Evolutionary conservation across 2,329 filamentous ascomycete species (phyloP), one percentile per base, ranked within the genome.

Genomic region (Mycosphaerelloides madeirae): DNA sequence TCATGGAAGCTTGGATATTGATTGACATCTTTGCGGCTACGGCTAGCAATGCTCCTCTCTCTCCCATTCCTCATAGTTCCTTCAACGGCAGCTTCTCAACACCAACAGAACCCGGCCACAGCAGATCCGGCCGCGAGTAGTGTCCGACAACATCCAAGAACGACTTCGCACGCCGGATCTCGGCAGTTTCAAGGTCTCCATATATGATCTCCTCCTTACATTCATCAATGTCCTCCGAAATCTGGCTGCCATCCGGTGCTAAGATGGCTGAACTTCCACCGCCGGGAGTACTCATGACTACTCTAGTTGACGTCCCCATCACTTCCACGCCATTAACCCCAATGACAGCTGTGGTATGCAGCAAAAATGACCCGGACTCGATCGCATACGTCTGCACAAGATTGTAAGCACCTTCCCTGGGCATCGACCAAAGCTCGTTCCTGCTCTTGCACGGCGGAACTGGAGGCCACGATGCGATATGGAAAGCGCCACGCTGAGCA

Each of bases 81-180:
- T n/a, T n/a, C n/a, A n/a, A n/a, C n/a, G n/a, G n/a, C n/a, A n/a
- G n/a, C 28, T 29, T 29, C 28, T 29, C 28, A 29, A 8, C 8
- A 29, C n/a, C 8, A n/a, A 8, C 28, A n/a, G n/a, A 8, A 29
- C 28, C 71, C 22, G 75, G 50, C 70, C 72, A 74, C 31, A 76
- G 53, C 45, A 76, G 50, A 50, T 76, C 73, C 2, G 73, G 72
- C 29, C 72, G 58, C 32, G 64, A 68, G 45, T 75, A 75, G 57
- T 76, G 72, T 1, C 73, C 72, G 19, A 63, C 57, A 8, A 63
- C 61, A 50, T 75, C 72, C 2, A 69, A 41, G 43, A 72, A 70
- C 6, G 59, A 58, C 46, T 60, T 69, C 8, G 64, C 57, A 29
- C 57, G 59, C 12, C 68, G 49, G 3, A 70, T 59, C 36, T 63